Evolutionary conservation across 2,329 filamentous ascomycete genomes (phyloP), one percentile per base, ranked within the genome.

Genomic region (Fusarium agapanthi): DNA sequence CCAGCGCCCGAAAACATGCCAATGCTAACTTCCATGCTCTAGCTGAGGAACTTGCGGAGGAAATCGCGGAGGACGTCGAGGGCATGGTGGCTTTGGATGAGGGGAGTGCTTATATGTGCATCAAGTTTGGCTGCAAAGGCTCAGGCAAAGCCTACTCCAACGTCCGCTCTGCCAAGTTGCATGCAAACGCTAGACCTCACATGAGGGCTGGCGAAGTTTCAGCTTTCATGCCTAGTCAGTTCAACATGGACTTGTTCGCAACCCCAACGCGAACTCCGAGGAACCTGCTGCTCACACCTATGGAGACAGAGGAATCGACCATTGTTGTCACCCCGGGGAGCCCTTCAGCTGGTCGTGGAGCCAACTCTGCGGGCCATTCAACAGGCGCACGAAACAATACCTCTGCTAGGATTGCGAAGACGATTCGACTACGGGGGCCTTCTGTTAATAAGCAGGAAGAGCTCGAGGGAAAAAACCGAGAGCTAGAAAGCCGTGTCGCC

Each of bases 311-410:
- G 4, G 30, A 20, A 9, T 37, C 44, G 4, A 26, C 53, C 1
- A 54, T 40, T 5, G 26, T 32, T 7, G 24, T 16, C 16, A 75
- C 30, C 1, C 75, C 71, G 2, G 32, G 22, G 9, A 76, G 73
- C n/a, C 73, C 75, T 6, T 77, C 73, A 5, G 51, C 56, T 5
- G 75, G 71, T 4, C 66, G 73, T 48, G 66, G 57, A 7, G 10
- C 9, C 13, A 48, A 14, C 6, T 30, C 12, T 9, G 37, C 24
- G 8, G 59, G 26, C 22, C 15, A 14, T 1, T 2, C 40, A 22
- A 30, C 7, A 7, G n/a, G 24, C 2, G 30, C 18, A 22, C 65
- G 38, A 26, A 58, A 16, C 22, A 5, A 18, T 12, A 13, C 44
- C 2, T 28, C 43, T 24, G 22, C 30, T 15, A 58, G 18, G 15